Evolutionary conservation across 768 basidiomycete genomes (phyloP).

Genomic region (Tricholoma terreum): DNA sequence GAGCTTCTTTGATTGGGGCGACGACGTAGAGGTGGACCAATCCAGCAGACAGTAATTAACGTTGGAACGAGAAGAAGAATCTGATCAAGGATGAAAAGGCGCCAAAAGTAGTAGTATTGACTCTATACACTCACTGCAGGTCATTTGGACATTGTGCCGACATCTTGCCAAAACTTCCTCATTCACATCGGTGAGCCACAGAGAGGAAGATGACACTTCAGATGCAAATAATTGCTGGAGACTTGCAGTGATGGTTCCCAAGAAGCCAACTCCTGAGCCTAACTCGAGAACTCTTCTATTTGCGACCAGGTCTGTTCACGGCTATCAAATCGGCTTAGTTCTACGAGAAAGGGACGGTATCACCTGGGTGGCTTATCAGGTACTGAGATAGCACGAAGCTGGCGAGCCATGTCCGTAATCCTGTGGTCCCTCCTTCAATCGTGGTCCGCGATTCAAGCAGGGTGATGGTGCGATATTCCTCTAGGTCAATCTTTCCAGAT

Average conservation of each 20-base stretch:
- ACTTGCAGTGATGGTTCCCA: constrained; percentile 59
- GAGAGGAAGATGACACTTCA: constrained; percentile 3
- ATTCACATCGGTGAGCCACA: constrained; percentile 66
- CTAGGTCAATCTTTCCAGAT: constrained; percentile 16
- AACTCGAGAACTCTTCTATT: constrained; percentile 61
- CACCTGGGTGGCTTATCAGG: constrained; percentile 57
- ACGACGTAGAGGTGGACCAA: constrained; percentile 48
- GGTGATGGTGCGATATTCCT: constrained; percentile 44
- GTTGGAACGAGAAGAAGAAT: constrained; percentile 46
- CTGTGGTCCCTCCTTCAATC: constrained; percentile 76
- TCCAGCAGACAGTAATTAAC: constrained; percentile 51
- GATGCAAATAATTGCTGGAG: constrained; percentile 41
- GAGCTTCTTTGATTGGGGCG: constrained; percentile 23
- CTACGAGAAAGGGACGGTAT: not conserved
- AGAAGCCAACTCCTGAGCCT: constrained; percentile 74
- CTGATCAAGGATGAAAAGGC: constrained; percentile 28
- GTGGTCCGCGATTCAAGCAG: constrained; percentile 71
- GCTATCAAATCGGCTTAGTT: constrained; percentile 9
- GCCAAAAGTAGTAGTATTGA: constrained; percentile 13
- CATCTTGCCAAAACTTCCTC: constrained; percentile 62
- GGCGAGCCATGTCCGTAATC: constrained; percentile 76
- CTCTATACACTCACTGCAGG: constrained; percentile 65
- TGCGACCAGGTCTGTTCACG: constrained; percentile 44
- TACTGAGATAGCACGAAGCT: constrained; percentile 64
- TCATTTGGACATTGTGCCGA: constrained; percentile 52